Conservation (phyloP, 129 eudicot genomes). For the Apium graveolens region DNA sequence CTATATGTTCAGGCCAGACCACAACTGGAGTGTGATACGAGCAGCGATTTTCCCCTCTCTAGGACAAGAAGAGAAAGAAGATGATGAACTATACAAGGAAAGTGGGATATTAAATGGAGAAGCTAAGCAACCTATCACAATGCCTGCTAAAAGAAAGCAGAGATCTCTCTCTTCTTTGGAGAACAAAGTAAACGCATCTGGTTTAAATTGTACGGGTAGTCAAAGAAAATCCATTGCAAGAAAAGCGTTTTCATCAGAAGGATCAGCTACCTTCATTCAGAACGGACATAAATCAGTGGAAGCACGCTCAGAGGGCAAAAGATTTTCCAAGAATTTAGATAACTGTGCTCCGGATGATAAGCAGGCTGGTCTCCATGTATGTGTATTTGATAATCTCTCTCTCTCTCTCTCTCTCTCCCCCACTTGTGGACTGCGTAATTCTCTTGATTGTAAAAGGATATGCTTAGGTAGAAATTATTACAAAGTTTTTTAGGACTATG, state of each 20-base stretch:
- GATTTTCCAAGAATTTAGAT: background rate
- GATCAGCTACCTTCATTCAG: conserved; percentile 2
- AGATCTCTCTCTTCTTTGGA: conserved; percentile 26
- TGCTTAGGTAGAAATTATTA: too few species aligned
- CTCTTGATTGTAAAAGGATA: too few species aligned
- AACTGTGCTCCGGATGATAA: background rate
- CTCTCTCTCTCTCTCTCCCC: too few species aligned
- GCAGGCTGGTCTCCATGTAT: background rate
- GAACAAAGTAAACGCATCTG: conserved; percentile 9
- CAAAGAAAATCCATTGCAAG: conserved; percentile 15
- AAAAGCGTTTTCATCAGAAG: background rate
- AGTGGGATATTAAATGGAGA: background rate
- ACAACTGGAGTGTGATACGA: conserved; percentile 16
- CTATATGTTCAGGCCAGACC: conserved; percentile 27
- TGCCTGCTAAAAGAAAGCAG: conserved; percentile 24
- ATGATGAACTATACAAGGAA: background rate
- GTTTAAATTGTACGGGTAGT: conserved; percentile 1
- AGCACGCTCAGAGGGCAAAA: conserved; percentile 9
- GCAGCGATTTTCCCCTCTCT: conserved; percentile 4
- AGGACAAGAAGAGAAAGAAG: background rate
- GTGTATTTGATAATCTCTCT: background rate
- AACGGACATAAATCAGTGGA: conserved; percentile 15
- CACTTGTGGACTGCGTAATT: too few species aligned
- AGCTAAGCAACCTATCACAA: conserved; percentile 7
- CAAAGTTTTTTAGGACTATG: background rate